Evolutionary conservation across 108 stramenopile genomes (phyloP), one percentile per base, ranked within the genome.

Genomic region (Cyclostephanos invisitatus): DNA sequence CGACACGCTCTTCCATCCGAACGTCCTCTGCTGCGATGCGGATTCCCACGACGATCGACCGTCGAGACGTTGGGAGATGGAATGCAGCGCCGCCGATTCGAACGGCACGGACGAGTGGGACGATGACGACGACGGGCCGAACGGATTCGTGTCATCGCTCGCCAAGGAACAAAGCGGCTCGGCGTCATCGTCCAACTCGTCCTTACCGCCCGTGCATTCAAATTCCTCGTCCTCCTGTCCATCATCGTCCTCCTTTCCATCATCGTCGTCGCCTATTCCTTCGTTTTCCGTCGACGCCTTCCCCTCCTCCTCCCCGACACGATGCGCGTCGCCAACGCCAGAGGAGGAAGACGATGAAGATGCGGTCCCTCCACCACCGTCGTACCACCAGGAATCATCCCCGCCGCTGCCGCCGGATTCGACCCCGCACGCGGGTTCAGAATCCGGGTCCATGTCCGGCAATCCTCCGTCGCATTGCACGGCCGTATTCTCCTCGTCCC

Each of bases 141-240:
- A 71, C 22, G 48, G 73, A 60, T 74, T 74, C 28, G 24, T 37
- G 35, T 68, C 77, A 3, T 83, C 84, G 25, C 66, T 79, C 67
- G 84, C 81, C 3, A 91, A 79, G 1, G 74, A 70, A 61, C 94
- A 95, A 20, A 91, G 70, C 14, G 94, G 91, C 59, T 78, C 82
- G 4, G 85, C 89, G 51, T 92, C 91, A 11, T 90, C 90, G 56
- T 95, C 94, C 47, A 85, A 18, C 62, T 85, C 93, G 25, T 82
- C 61, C 17, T 82, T 82, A 8, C 56, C 80, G 51, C 89, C 89
- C 17, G 51, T 17, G 59, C 94, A 95, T 65, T 88, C 87, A 77
- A 86, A 95, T 59, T 89, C 90, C 18, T 91, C 89, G 25, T 80
- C 87, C 37, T 82, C 87, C 17, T 80, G 50, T 12, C 21, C 50